Percentiles rank a stretch among this genome's conserved stretches.
Conservation (phyloP, 179 eudicot species). For the Spergularia azorica region DNA sequence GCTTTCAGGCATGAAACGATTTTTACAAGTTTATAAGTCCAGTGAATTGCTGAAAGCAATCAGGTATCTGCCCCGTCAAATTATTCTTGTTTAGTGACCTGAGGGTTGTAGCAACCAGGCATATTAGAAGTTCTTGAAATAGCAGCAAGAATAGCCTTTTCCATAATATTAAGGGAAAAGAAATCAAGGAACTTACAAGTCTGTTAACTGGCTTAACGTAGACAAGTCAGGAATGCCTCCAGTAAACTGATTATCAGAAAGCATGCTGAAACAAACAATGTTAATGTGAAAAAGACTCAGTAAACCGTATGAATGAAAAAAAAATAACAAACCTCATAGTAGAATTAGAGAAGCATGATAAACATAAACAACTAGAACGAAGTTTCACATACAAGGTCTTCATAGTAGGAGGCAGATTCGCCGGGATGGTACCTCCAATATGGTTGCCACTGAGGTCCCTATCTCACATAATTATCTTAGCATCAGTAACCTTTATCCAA, state of each 20-base stretch:
- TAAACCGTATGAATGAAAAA: background rate
- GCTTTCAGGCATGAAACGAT: background rate
- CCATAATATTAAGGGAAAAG: background rate
- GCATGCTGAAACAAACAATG: constrained; percentile 58
- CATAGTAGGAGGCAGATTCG: constrained; percentile 76
- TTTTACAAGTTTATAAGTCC: constrained; percentile 72
- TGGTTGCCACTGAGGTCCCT: constrained; percentile 82
- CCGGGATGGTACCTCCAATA: constrained; percentile 93
- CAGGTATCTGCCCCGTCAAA: constrained; percentile 84
- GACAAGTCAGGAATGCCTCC: constrained; percentile 87
- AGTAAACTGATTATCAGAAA: constrained; percentile 73
- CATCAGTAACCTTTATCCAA: constrained; percentile 16
- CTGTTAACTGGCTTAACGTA: constrained; percentile 63
- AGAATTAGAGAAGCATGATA: background rate
- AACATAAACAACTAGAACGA: background rate
- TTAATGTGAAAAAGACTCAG: background rate
- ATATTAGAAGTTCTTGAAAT: constrained; percentile 9
- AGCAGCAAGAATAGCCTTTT: background rate
- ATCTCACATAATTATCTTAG: constrained; percentile 25
- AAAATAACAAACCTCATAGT: background rate
- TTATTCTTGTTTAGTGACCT: constrained; percentile 79
- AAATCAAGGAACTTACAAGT: constrained; percentile 55
- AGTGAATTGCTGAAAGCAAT: constrained; percentile 63
- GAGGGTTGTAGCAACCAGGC: constrained; percentile 20
- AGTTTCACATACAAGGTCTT: constrained; percentile 63